Base-by-base conservation (phyloP, 495 filamentous ascomycete species). In the Entonaema liquescens region DNA sequence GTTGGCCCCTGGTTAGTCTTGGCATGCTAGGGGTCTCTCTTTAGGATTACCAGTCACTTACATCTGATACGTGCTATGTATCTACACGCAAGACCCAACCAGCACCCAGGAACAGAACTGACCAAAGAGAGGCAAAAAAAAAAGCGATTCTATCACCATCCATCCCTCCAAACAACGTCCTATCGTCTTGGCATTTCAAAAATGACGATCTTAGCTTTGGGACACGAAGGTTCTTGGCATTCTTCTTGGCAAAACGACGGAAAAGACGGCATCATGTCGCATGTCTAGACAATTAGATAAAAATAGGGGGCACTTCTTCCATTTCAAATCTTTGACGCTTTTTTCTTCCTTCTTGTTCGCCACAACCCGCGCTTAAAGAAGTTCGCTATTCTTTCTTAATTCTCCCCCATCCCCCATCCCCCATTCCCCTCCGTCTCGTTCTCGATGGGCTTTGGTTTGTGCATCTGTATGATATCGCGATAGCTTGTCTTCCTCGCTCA, bases 221-320 rank as follows among this genome's bases (percentile, higher is more conserved):
- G 52, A 68, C 70, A 72, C 70, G 56, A 68, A 56, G 40, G 47
- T 49, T 65, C 70, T 72, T 72, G 70, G 70, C 70, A 68, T 72
- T 42, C 55, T 13, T 72, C 70, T 72, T 72, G 70, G 64, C 70
- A 72, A 72, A 67, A 61, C 47, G 38, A 65, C 70, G 70, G 70
- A 72, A 72, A 50, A 72, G 57, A 72, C 70, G 70, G 70, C 64
- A 72, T 65, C 49, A 62, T 60, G 65, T 72, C 67, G 64, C 65
- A 68, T 68, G 49, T 57, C 50, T 31, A 13, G 12, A 38, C 50
- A 55, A 29, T 12, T 67, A 72, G 69, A 63, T 72, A 67, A 72
- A 72, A 72, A 64, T 67, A 72, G 64, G 69, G 69, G 54, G 54
- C 62, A 44, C 64, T 54, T 72, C 52, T 58, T 35, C 38, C n/a